Base-by-base conservation (phyloP, 495 filamentous ascomycete genomes). In the Penicillium alfredii region DNA sequence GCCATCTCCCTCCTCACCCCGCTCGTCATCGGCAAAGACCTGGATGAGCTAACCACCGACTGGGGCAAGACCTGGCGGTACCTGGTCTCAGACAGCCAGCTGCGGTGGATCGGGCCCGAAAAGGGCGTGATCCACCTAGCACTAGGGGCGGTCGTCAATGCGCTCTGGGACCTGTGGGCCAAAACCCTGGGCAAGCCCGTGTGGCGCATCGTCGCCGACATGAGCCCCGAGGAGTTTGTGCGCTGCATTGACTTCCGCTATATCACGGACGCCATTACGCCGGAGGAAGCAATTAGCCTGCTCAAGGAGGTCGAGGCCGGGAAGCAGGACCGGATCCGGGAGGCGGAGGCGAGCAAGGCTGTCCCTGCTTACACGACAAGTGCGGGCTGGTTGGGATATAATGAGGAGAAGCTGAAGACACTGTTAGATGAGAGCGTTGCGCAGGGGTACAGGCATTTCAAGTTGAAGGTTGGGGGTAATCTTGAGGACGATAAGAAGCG, bases 41-140 rank as follows among this genome's bases (percentile, higher is more conserved):
- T 95, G 37, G 77, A 78, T 25, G 78, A 77, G 30, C 72, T 94
- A 17, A 84, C 86, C 21, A 59, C 74, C 10, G 74, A 94, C 71
- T 93, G 85, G 86, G 87, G 86, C 49, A 65, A 79, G 49, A 94
- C 88, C 22, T 95, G 88, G 88, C 79, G 88, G 2, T 80, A 90
- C 61, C 82, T 96, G 1, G 87, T 92, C 53, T 82, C 80, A 36
- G 89, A 94, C 73, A 82, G 77, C 35, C 89, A 94, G 51, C 70
- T 94, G 19, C 84, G 89, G 18, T 96, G 89, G 89, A 90, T 94
- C 53, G 89, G 89, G 0, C 89, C 89, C 2, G 89, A 96, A 55
- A 94, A 94, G 65, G 89, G 89, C 31, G 89, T 94, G 8, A 92
- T 92, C 44, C 89, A 96, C 62, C 79, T 96, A 0, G 89, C 89